Evolutionary conservation across 2,329 filamentous ascomycete genomes (phyloP).

Genomic region (Diplodia mutila): DNA sequence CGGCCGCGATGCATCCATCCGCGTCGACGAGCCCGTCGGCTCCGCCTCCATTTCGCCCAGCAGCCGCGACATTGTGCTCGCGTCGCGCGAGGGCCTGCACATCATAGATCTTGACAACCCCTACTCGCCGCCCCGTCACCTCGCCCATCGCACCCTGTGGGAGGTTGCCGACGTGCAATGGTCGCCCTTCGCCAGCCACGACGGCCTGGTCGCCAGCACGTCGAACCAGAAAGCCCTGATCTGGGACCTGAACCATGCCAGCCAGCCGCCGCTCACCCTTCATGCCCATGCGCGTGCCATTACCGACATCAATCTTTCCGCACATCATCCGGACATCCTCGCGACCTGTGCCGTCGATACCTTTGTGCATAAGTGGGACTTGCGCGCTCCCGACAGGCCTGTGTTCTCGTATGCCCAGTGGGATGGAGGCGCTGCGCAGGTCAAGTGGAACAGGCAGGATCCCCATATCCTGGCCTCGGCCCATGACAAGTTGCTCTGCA

Average conservation of each 20-base stretch:
- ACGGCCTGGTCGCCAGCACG: conserved; percentile 93
- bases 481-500: conserved; percentile 82
- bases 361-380: conserved; percentile 90
- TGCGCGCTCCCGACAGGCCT: conserved; percentile 73
- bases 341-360: conserved; percentile 92
- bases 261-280: conserved; percentile 57
- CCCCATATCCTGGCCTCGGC: conserved; percentile 87
- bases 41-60: conserved; percentile 93
- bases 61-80: conserved; percentile 86
- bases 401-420: conserved; percentile 61
- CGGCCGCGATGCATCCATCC: conserved; percentile 80
- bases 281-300: conserved; percentile 87
- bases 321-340: conserved; percentile 85
- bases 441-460: conserved; percentile 91
- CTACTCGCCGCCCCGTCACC: conserved; percentile 80
- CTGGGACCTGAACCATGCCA: conserved; percentile 75
- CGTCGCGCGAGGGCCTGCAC: conserved; percentile 84
- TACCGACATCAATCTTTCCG: conserved; percentile 95
- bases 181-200: conserved; percentile 87
- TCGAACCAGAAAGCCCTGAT: conserved; percentile 93
- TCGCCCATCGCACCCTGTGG: conserved; percentile 89
- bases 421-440: conserved; percentile 91
- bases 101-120: conserved; percentile 92
- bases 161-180: conserved; percentile 95
- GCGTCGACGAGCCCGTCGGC: conserved; percentile 77